These are phyloP conservation scores for Mycena maculata DNA, from an alignment of 768 basidiomycete species.

Conservation along the genomic window DNA sequence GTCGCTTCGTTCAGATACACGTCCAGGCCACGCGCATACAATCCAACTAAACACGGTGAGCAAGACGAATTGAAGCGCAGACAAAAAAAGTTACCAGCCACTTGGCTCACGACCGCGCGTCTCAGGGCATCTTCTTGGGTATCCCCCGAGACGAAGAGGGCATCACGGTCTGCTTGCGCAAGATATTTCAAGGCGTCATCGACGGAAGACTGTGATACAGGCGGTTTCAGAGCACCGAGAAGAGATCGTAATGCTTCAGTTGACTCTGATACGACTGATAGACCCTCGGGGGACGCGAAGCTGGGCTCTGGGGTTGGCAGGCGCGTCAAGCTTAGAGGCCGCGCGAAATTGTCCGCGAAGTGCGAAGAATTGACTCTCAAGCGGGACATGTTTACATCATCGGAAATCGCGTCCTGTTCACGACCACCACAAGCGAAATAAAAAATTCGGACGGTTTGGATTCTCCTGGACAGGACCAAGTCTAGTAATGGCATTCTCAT, in stretches of 20 bases:
- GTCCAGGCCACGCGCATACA: conserved; percentile 78
- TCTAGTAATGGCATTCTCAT: not conserved
- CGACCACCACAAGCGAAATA: not conserved
- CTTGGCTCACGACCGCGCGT: conserved; percentile 58
- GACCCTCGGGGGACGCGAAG: conserved; percentile 31
- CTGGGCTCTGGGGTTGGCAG: conserved; percentile 39
- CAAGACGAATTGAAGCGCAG: too few species aligned
- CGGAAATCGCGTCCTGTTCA: not conserved
- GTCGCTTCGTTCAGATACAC: conserved; percentile 73
- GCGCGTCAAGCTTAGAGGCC: conserved; percentile 42
- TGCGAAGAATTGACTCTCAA: conserved; percentile 44
- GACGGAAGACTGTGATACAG: conserved; percentile 40
- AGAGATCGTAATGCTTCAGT: conserved; percentile 53
- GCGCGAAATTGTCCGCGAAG: conserved; percentile 53
- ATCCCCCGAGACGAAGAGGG: conserved; percentile 32
- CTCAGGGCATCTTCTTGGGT: conserved; percentile 53
- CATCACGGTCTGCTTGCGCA: conserved; percentile 35
- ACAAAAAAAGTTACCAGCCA: conserved; percentile 45
- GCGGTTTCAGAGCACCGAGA: conserved; percentile 51
- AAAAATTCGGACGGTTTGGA: not conserved
- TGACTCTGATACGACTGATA: conserved; percentile 25
- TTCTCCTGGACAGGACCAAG: too few species aligned
- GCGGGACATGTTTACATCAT: conserved; percentile 22
- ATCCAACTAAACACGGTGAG: conserved; percentile 44
- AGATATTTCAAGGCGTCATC: conserved; percentile 44